phyloP scores from a whole-genome alignment of 768 basidiomycete species.

The Mycena capillaripes region DNA sequence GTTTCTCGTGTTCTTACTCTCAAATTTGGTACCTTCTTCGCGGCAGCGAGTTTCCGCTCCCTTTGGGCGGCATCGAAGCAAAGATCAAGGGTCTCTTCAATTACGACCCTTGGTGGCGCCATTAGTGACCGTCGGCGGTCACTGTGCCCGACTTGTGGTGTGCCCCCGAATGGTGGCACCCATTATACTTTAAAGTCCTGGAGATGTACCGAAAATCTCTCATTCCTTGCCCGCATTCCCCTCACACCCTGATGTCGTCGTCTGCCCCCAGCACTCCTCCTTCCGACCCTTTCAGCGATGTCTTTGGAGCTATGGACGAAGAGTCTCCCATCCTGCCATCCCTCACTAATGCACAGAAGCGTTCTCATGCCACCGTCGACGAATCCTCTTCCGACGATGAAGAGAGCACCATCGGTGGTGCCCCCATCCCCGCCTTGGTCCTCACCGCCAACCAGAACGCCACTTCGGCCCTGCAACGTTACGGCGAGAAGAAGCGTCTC shows the following conservation, averaged over 20 bases:
- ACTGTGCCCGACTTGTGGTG: too few relatives aligned
- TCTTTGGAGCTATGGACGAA: not conserved
- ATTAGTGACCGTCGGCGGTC: too few relatives aligned
- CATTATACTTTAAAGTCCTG: too few relatives aligned
- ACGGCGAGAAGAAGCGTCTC: not conserved
- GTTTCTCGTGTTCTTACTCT: not conserved
- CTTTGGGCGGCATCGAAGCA: conserved; percentile 10
- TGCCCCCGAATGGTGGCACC: too few relatives aligned
- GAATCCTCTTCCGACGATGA: not conserved
- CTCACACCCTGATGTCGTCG: not conserved
- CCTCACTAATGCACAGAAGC: not conserved
- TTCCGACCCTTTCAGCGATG: not conserved
- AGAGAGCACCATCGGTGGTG: not conserved
- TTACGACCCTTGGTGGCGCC: too few relatives aligned
- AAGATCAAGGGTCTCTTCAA: not conserved
- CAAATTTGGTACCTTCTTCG: not conserved
- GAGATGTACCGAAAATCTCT: too few relatives aligned
- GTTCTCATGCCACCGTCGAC: not conserved
- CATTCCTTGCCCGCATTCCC: not conserved
- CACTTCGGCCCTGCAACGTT: not conserved
- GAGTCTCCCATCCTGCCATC: not conserved
- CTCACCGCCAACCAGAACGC: not conserved
- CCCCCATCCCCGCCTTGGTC: not conserved
- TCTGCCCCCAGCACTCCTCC: not conserved
- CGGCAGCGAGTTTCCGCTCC: not conserved